These are phyloP conservation scores for Cadophora malorum DNA, from an alignment of 2,329 filamentous ascomycete genomes.

Conservation along the genomic window DNA sequence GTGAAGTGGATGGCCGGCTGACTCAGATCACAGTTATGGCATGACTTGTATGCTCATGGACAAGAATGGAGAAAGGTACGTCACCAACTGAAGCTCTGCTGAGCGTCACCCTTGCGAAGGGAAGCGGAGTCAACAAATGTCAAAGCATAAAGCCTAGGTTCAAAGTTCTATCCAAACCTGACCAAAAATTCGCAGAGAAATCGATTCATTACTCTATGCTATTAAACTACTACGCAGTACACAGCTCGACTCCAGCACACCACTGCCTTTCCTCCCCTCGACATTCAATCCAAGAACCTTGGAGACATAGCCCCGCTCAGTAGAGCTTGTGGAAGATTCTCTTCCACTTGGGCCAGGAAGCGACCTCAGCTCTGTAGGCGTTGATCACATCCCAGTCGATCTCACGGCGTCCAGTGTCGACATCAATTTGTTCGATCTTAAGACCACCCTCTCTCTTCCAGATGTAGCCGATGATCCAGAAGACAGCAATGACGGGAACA, in stretches of 20 bases:
- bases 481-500: constrained; percentile 24
- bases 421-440: constrained; percentile 23
- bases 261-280: too few relatives aligned
- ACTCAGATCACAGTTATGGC: too few relatives aligned
- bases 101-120: too few relatives aligned
- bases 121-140: too few relatives aligned
- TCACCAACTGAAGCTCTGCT: too few relatives aligned
- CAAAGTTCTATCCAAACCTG: too few relatives aligned
- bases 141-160: too few relatives aligned
- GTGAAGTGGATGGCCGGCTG: too few relatives aligned
- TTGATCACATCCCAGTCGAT: constrained; percentile 24
- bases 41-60: too few relatives aligned
- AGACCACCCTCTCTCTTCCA: constrained; percentile 24
- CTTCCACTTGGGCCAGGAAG: constrained; percentile 22
- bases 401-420: constrained; percentile 25
- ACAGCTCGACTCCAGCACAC: not conserved
- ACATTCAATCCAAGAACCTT: not conserved
- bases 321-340: constrained; percentile 20
- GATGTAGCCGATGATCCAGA: constrained; percentile 26
- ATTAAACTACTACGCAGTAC: not conserved
- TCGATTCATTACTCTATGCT: not conserved
- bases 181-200: not conserved
- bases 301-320: constrained; percentile 7
- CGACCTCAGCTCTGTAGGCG: constrained; percentile 21
- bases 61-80: too few relatives aligned